Evolutionary conservation across 345 rosid species (phyloP).

Genomic region (Cardamine chenopodiifolia): DNA sequence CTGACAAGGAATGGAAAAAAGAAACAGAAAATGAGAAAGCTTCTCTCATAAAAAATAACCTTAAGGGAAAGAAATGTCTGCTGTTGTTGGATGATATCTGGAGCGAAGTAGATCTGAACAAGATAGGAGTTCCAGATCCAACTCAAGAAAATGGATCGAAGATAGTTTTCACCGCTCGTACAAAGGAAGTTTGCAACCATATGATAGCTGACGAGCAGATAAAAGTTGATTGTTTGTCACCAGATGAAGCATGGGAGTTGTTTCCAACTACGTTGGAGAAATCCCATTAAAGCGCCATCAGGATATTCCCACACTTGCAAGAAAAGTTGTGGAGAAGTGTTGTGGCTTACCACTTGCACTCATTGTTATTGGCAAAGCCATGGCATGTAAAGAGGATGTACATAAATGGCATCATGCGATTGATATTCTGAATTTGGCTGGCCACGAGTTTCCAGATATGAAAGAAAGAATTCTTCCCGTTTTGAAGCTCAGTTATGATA

Average conservation of each 20-base stretch:
- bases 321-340: not conserved
- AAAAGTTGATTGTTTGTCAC: not conserved
- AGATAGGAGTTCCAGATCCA: not conserved
- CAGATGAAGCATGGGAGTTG: not conserved
- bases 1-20: no score
- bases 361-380: not conserved
- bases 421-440: not conserved
- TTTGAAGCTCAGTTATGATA: not conserved
- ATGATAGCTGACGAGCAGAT: not conserved
- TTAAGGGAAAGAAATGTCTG: not conserved
- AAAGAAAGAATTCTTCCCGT: not conserved
- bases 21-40: no score
- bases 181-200: not conserved
- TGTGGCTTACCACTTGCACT: not conserved
- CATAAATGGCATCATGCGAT: not conserved
- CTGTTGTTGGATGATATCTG: not conserved
- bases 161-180: not conserved
- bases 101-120: not conserved
- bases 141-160: not conserved
- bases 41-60: no score
- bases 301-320: not conserved
- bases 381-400: not conserved
- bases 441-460: not conserved
- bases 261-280: not conserved
- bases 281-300: not conserved